Percentiles rank a stretch among this genome's conserved stretches.
These are phyloP conservation scores for Starmerella gropengiesseri DNA, from an alignment of 805 yeast species.

Conservation along the genomic window DNA sequence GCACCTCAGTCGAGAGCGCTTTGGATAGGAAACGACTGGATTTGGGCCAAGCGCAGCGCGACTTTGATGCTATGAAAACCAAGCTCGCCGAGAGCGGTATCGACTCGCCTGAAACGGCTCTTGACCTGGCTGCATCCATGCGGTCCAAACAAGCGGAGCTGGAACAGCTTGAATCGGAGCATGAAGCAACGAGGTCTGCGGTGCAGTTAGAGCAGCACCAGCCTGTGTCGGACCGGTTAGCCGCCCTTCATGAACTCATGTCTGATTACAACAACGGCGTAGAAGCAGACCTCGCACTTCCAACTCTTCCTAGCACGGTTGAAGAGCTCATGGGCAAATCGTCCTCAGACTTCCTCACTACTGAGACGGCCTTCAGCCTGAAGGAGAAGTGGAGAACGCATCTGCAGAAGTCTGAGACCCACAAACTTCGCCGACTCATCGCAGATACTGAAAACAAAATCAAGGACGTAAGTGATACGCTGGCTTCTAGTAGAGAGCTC, in stretches of 20 bases:
- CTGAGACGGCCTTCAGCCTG: neutral
- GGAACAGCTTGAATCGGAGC: constrained; percentile 1
- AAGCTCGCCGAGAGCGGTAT: neutral
- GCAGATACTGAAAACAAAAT: neutral
- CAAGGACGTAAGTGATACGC: neutral
- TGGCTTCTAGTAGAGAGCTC: too few relatives aligned
- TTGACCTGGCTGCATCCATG: neutral
- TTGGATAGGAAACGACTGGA: neutral
- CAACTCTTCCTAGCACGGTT: neutral
- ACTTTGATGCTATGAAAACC: neutral
- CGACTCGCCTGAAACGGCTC: constrained; percentile 1
- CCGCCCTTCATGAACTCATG: neutral
- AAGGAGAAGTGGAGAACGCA: neutral
- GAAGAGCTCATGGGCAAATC: neutral
- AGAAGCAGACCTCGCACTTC: neutral
- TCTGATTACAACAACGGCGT: neutral
- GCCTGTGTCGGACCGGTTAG: neutral
- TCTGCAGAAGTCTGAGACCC: neutral
- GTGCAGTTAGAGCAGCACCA: neutral
- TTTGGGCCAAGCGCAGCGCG: neutral
- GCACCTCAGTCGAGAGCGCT: too few relatives aligned
- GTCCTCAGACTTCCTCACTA: neutral
- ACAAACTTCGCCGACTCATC: neutral
- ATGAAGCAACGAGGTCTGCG: neutral
- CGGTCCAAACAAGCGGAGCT: neutral